Conservation (phyloP, 345 rosid species). For the Bretschneidera sinensis region DNA sequence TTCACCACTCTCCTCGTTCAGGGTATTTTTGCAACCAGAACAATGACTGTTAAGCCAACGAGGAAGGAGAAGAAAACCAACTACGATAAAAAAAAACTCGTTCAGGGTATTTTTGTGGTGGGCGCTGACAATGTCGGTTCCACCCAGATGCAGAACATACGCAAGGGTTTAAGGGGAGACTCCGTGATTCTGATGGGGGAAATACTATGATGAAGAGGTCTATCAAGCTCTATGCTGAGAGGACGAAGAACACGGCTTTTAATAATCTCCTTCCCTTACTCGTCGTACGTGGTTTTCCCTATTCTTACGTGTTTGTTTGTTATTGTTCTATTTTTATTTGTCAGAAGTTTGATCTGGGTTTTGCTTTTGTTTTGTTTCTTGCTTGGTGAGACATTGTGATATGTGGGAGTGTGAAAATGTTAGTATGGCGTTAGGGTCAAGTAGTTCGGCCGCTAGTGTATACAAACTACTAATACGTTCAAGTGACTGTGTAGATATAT, state of each 20-base stretch:
- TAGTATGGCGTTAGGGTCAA: too few relatives aligned
- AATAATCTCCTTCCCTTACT: conserved; percentile 55
- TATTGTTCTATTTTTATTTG: background rate
- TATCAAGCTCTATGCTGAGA: conserved; percentile 55
- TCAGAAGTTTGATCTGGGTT: background rate
- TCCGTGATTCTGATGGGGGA: conserved; percentile 69
- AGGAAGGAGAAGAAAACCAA: conserved; percentile 50
- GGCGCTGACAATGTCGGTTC: conserved; percentile 81
- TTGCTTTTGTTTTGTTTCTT: background rate
- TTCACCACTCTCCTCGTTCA: too few relatives aligned
- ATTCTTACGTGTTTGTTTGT: background rate
- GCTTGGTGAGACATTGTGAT: too few relatives aligned
- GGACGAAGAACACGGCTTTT: conserved; percentile 36
- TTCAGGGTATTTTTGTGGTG: conserved; percentile 55
- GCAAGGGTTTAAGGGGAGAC: conserved; percentile 61
- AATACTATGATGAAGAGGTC: conserved; percentile 88
- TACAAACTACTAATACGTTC: too few relatives aligned
- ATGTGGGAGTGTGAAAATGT: too few relatives aligned
- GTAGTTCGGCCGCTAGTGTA: too few relatives aligned
- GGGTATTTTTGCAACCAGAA: background rate
- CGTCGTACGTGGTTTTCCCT: conserved; percentile 24
- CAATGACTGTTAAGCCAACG: conserved; percentile 27
- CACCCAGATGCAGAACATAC: conserved; percentile 62
- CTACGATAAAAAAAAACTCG: conserved; percentile 60
- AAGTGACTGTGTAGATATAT: too few relatives aligned